Evolutionary conservation across 2,329 filamentous ascomycete species (phyloP).

Genomic region (Claviceps paspali): DNA sequence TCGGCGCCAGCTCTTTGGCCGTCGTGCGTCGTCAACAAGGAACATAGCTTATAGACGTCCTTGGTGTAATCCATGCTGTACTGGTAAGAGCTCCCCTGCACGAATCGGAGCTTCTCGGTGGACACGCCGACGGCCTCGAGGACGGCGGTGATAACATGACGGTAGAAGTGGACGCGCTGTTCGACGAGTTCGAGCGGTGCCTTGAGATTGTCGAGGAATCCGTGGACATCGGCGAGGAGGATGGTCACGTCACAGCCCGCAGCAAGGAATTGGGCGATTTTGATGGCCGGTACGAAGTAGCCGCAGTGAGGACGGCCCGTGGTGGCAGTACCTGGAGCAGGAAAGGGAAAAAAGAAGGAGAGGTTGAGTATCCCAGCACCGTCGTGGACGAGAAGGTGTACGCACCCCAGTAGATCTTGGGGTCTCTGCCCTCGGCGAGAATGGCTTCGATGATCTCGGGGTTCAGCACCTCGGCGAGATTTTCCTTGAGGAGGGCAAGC

Average conservation of each 20-base stretch:
- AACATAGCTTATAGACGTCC: slow-evolving; percentile 69
- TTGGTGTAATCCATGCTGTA: slow-evolving; percentile 59
- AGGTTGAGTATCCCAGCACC: too few relatives aligned
- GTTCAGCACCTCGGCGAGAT: slow-evolving; percentile 70
- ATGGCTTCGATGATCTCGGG: slow-evolving; percentile 68
- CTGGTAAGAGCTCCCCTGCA: slow-evolving; percentile 76
- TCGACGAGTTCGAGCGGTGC: slow-evolving; percentile 79
- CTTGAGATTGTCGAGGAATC: slow-evolving; percentile 71
- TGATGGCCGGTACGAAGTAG: slow-evolving; percentile 79
- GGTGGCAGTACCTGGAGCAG: slow-evolving; percentile 62
- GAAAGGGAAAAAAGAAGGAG: too few relatives aligned
- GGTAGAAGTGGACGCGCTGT: slow-evolving; percentile 72
- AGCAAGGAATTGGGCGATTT: slow-evolving; percentile 74
- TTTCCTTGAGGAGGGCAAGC: slow-evolving; percentile 62
- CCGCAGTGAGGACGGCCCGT: slow-evolving; percentile 81
- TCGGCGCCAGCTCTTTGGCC: slow-evolving; percentile 86
- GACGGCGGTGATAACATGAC: slow-evolving; percentile 55
- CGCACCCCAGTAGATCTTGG: slow-evolving; percentile 72
- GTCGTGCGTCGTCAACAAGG: slow-evolving; percentile 59
- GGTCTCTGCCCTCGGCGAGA: slow-evolving; percentile 51
- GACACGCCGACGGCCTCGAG: slow-evolving; percentile 66
- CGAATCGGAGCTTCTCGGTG: slow-evolving; percentile 65
- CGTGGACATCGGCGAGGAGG: slow-evolving; percentile 61
- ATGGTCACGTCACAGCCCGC: slow-evolving; percentile 74
- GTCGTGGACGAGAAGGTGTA: too few relatives aligned